Evolutionary conservation across 192 early-diverging fungal genomes (phyloP), one percentile per base, ranked within the genome.

Genomic region (Irineochytrium annulatum): DNA sequence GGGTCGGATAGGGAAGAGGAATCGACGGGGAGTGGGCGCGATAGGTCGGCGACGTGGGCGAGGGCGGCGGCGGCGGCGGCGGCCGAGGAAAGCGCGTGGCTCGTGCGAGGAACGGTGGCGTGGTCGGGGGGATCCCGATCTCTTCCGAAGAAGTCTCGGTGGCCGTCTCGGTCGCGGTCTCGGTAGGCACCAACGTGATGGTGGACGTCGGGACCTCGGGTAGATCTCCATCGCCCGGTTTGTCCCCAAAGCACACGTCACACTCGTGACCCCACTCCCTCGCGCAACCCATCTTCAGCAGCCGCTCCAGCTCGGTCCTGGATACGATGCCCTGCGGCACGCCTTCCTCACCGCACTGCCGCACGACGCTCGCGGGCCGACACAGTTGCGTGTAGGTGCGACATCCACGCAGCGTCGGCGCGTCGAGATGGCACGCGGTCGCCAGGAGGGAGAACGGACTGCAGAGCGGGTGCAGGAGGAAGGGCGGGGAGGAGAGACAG

Each of bases 351-450:
- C 29, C 28, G 49, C 62, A 64, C 29, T 55, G 54, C 20, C 28
- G 20, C 13, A 64, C 62, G 16, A 57, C 53, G 13, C 53, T 57
- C 22, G 41, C 34, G 8, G 54, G 52, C 14, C 62, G 52, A 32
- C 62, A 64, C 1, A 64, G 39, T 1, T 34, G 20, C 20, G 20
- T 13, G 27, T 55, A 45, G 5, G 62, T 64, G 3, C 62, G 52
- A 34, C 62, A 64, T 2, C 51, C 33, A 32, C 51, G 46, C 3
- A 37, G n/a, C 33, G 31, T 13, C 20, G 58, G n/a, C 5, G n/a
- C 22, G 30, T 27, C 20, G 43, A 28, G n/a, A 22, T 22, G 26
- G 44, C 58, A 60, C 4, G 44, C 26, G 6, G 58, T 13, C 11
- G 24, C 6, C 17, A 49, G 58, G 24, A 58, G 30, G 26, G 26